These are phyloP conservation scores for Psophocarpus tetragonolobus DNA, from an alignment of 306 rosid genomes.

Conservation along the genomic window DNA sequence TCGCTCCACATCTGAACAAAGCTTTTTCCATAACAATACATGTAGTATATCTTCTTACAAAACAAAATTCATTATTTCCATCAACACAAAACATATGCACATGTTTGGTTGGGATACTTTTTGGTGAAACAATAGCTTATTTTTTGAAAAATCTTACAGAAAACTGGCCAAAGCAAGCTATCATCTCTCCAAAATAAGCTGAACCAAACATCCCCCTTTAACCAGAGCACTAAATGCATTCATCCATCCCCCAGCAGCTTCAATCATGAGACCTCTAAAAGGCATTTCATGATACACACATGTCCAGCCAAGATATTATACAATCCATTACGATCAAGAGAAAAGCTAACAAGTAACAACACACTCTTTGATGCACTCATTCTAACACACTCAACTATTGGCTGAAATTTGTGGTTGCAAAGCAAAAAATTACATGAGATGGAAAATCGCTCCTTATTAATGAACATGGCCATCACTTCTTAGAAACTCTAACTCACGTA, in stretches of 20 bases:
- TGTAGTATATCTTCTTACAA: background rate
- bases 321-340: background rate
- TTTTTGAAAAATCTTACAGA: background rate
- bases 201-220: background rate
- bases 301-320: background rate
- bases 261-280: background rate
- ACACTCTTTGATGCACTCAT: too few species aligned
- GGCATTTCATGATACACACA: too few species aligned
- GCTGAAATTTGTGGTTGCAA: too few species aligned
- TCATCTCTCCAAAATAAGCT: background rate
- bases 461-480: too few species aligned
- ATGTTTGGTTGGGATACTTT: background rate
- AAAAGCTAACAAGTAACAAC: too few species aligned
- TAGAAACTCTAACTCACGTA: too few species aligned
- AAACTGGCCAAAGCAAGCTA: background rate
- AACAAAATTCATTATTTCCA: conserved; percentile 4
- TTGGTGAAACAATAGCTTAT: background rate
- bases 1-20: background rate
- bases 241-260: background rate
- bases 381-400: too few species aligned
- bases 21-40: background rate
- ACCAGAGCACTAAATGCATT: background rate
- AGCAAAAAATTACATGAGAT: too few species aligned
- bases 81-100: background rate
- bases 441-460: too few species aligned